Evolutionary conservation across 1,139 yeast genomes (phyloP).

Genomic region (Hyphopichia fennica): DNA sequence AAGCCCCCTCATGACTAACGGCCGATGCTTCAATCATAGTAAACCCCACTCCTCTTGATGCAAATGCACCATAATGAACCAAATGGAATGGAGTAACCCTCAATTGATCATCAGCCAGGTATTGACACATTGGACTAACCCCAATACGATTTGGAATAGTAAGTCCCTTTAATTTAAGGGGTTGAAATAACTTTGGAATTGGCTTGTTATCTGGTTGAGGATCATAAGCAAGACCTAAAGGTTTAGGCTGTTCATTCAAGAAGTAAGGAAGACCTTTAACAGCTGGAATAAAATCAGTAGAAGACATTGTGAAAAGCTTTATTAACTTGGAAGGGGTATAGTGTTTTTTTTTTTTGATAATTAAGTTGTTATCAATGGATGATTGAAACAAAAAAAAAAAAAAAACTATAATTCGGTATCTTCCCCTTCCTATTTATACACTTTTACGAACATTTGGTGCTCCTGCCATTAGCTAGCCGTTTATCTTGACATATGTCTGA

Average conservation of each 20-base stretch:
- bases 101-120: slow-evolving; percentile 32
- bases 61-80: slow-evolving; percentile 44
- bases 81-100: slow-evolving; percentile 47
- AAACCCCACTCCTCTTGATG: slow-evolving; percentile 53
- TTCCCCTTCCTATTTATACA: too few species aligned
- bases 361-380: too few species aligned
- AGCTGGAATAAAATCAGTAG: neutral
- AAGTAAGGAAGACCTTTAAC: neutral
- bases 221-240: neutral
- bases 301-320: too few species aligned
- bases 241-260: neutral
- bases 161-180: slow-evolving; percentile 15
- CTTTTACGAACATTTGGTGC: too few species aligned
- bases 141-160: slow-evolving; percentile 50
- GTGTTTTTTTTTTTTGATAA: too few species aligned
- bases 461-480: too few species aligned
- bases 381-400: too few species aligned
- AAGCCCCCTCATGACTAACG: slow-evolving; percentile 43
- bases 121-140: slow-evolving; percentile 63
- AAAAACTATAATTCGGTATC: too few species aligned
- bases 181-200: slow-evolving; percentile 13
- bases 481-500: too few species aligned
- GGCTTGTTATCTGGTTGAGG: neutral
- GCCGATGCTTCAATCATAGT: slow-evolving; percentile 51
- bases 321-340: too few species aligned